phyloP scores from a whole-genome alignment of 2,329 filamentous ascomycete genomes.

The Exophiala bonariae region DNA sequence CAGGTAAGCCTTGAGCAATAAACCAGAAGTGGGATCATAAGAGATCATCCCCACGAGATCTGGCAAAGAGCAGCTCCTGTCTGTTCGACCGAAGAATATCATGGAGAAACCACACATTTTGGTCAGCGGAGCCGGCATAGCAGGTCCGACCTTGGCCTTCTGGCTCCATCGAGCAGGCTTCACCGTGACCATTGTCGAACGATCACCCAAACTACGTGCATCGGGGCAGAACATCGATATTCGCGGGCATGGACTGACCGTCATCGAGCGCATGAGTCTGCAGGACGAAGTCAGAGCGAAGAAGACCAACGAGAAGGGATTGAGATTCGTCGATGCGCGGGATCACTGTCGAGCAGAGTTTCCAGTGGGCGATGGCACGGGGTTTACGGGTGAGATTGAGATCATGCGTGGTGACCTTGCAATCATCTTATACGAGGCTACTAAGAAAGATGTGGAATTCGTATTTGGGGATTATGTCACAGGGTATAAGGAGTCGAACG shows the following conservation, averaged over 20 bases:
- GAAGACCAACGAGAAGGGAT: slow-evolving; percentile 43
- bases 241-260: slow-evolving; percentile 51
- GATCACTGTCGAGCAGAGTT: slow-evolving; percentile 44
- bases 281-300: slow-evolving; percentile 40
- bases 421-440: slow-evolving; percentile 48
- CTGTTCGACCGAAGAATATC: neutral
- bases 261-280: slow-evolving; percentile 54
- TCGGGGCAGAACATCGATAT: slow-evolving; percentile 58
- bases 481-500: slow-evolving; percentile 34
- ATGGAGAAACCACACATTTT: slow-evolving; percentile 36
- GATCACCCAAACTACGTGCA: slow-evolving; percentile 42
- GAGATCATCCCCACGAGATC: no score
- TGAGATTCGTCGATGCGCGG: slow-evolving; percentile 39
- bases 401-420: slow-evolving; percentile 60
- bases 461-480: slow-evolving; percentile 36
- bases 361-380: slow-evolving; percentile 42
- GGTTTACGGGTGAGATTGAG: slow-evolving; percentile 58
- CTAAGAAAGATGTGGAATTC: slow-evolving; percentile 29
- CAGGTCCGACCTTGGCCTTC: slow-evolving; percentile 45
- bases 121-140: slow-evolving; percentile 45
- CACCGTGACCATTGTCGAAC: slow-evolving; percentile 31
- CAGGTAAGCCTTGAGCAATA: no score
- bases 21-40: no score
- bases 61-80: no score
- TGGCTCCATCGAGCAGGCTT: slow-evolving; percentile 7